These are phyloP conservation scores for Toxicodendron radicans DNA, from an alignment of 345 rosid species.

Conservation along the genomic window DNA sequence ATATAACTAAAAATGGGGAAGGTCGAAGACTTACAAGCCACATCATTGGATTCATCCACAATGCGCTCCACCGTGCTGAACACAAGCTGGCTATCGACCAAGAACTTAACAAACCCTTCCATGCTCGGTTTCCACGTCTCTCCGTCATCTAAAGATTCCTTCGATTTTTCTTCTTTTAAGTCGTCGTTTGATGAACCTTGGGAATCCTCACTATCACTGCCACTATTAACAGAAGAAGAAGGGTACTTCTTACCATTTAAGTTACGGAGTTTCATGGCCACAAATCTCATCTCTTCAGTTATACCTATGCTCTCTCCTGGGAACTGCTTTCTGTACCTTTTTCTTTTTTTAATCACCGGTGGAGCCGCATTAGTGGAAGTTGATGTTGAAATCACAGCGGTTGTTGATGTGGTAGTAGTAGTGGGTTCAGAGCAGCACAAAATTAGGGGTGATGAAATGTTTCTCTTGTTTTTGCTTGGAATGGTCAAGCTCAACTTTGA, in stretches of 20 bases:
- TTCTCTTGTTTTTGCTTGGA: constrained; percentile 7
- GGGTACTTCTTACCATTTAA: constrained; percentile 50
- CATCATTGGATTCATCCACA: constrained; percentile 76
- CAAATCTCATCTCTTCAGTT: constrained; percentile 94
- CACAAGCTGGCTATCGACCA: constrained; percentile 78
- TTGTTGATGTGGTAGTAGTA: constrained; percentile 17
- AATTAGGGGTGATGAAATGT: constrained; percentile 1
- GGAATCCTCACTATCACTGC: constrained; percentile 19
- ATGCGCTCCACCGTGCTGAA: constrained; percentile 71
- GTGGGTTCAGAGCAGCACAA: constrained; percentile 30
- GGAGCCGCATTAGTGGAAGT: constrained; percentile 17
- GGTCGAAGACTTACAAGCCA: constrained; percentile 57
- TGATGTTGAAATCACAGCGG: constrained; percentile 14
- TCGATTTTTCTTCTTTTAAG: constrained; percentile 16
- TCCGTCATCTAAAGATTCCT: constrained; percentile 17
- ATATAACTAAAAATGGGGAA: not conserved
- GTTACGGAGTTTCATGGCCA: constrained; percentile 89
- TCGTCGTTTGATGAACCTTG: constrained; percentile 12
- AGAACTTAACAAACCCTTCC: constrained; percentile 68
- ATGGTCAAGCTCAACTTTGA: constrained; percentile 1
- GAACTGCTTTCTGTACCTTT: constrained; percentile 63
- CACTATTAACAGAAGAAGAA: constrained; percentile 18
- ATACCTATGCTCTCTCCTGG: constrained; percentile 89
- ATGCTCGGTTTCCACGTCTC: constrained; percentile 64
- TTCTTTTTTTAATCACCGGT: constrained; percentile 52